These are phyloP conservation scores for Thermomyces lanuginosus DNA, from an alignment of 2,329 filamentous ascomycete genomes.

Conservation along the genomic window DNA sequence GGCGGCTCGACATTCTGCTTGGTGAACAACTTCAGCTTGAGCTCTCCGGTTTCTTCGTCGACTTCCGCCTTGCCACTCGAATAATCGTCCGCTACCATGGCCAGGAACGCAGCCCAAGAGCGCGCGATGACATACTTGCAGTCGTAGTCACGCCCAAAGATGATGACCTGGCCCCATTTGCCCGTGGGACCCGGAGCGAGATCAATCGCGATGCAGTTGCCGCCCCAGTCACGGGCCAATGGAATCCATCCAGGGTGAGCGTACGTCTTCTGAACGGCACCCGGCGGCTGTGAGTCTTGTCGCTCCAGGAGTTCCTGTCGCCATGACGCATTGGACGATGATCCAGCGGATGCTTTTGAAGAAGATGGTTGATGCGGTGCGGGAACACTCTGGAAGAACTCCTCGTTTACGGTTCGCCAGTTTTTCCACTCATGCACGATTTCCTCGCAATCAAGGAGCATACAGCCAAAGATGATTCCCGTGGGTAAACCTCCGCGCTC, in stretches of 20 bases:
- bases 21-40: conserved; percentile 88
- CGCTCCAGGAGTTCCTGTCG: conserved; percentile 66
- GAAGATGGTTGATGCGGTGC: conserved; percentile 44
- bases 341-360: conserved; percentile 50
- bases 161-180: conserved; percentile 89
- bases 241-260: conserved; percentile 93
- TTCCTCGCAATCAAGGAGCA: conserved; percentile 95
- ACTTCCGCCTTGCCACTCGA: conserved; percentile 79
- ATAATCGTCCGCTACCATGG: conserved; percentile 76
- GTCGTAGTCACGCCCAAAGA: conserved; percentile 95
- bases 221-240: conserved; percentile 90
- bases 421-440: conserved; percentile 96
- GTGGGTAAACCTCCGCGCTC: conserved; percentile 83
- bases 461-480: conserved; percentile 80
- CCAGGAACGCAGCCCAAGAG: conserved; percentile 79
- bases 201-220: conserved; percentile 91
- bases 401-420: conserved; percentile 84
- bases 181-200: conserved; percentile 77
- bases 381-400: conserved; percentile 52
- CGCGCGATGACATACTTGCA: conserved; percentile 93
- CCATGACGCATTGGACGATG: conserved; percentile 58
- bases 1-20: conserved; percentile 72
- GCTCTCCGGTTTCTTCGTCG: conserved; percentile 78
- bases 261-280: conserved; percentile 80
- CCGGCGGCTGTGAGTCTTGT: conserved; percentile 76